Percentiles rank a stretch among this genome's conserved stretches.
These are phyloP conservation scores for Gossypium stocksii DNA, from an alignment of 345 rosid species.

Conservation along the genomic window DNA sequence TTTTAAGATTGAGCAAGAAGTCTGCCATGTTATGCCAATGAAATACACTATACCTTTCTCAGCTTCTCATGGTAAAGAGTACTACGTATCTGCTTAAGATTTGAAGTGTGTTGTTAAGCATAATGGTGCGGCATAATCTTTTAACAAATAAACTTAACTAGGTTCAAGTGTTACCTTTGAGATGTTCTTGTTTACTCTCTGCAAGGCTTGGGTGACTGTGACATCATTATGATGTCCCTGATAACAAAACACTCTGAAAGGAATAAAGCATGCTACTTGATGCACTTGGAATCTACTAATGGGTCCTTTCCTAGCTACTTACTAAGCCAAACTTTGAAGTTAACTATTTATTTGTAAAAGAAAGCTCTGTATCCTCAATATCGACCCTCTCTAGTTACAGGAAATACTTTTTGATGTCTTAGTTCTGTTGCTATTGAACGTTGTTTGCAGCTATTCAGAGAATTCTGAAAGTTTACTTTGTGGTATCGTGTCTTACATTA, in stretches of 20 bases:
- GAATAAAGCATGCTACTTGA: background rate
- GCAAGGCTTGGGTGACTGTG: background rate
- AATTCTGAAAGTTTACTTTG: background rate
- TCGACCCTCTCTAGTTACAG: background rate
- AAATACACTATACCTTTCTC: slow-evolving; percentile 64
- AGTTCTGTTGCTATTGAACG: slow-evolving; percentile 11
- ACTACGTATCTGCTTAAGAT: background rate
- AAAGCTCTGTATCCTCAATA: background rate
- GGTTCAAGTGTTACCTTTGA: slow-evolving; percentile 1
- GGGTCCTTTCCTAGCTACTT: background rate
- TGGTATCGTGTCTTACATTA: background rate
- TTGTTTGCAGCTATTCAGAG: background rate
- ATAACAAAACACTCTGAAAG: background rate
- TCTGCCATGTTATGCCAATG: slow-evolving; percentile 41
- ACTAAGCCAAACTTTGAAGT: slow-evolving; percentile 3
- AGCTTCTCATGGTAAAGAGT: slow-evolving; percentile 61
- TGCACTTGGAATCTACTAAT: background rate
- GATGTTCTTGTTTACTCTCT: background rate
- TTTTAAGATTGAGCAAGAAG: slow-evolving; percentile 56
- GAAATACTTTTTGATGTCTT: background rate
- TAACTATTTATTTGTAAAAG: background rate
- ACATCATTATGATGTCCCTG: background rate
- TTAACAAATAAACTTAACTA: background rate
- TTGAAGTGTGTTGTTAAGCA: background rate
- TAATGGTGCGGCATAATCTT: background rate